Conservation (phyloP, 1,284 basidiomycete genomes). For the Tylopilus orsonianus region DNA sequence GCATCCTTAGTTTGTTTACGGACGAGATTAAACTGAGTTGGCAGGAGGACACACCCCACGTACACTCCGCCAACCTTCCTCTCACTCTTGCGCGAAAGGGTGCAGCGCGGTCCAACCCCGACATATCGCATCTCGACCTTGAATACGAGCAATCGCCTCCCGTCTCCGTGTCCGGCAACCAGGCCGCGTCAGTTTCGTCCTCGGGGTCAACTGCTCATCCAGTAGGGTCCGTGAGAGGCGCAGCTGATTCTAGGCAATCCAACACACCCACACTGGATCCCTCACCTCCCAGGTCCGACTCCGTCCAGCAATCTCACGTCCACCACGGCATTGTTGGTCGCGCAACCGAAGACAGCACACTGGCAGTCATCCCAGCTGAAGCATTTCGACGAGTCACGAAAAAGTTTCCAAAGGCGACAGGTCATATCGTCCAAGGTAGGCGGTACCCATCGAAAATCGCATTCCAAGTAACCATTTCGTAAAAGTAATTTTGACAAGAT, state of each 20-base stretch:
- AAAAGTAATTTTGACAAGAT: constrained; percentile 89
- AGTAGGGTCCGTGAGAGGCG: constrained; percentile 32
- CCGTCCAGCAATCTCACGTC: constrained; percentile 31
- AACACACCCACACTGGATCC: constrained; percentile 16
- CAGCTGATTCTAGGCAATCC: constrained; percentile 22
- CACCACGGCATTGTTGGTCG: constrained; percentile 79
- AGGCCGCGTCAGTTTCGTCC: constrained; percentile 58
- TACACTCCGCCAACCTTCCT: constrained; percentile 21
- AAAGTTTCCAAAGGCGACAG: constrained; percentile 95
- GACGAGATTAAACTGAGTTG: constrained; percentile 95
- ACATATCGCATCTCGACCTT: constrained; percentile 63
- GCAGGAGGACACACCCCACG: constrained; percentile 56
- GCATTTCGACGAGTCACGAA: constrained; percentile 92
- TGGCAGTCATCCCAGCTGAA: constrained; percentile 98
- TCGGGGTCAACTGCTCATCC: constrained; percentile 65
- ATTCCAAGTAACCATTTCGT: constrained; percentile 3
- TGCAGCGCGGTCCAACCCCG: constrained; percentile 49
- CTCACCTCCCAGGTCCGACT: constrained; percentile 28
- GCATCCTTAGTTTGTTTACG: constrained; percentile 93
- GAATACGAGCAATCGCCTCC: constrained; percentile 31
- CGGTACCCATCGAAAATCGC: neutral
- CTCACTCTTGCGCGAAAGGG: constrained; percentile 28
- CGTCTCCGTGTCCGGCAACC: constrained; percentile 34
- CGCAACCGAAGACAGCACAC: constrained; percentile 90
- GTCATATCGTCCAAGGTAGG: constrained; percentile 92